Evolutionary conservation across 164 flowering plant species (phyloP).

Genomic region (Tetrastigma voinierianum): DNA sequence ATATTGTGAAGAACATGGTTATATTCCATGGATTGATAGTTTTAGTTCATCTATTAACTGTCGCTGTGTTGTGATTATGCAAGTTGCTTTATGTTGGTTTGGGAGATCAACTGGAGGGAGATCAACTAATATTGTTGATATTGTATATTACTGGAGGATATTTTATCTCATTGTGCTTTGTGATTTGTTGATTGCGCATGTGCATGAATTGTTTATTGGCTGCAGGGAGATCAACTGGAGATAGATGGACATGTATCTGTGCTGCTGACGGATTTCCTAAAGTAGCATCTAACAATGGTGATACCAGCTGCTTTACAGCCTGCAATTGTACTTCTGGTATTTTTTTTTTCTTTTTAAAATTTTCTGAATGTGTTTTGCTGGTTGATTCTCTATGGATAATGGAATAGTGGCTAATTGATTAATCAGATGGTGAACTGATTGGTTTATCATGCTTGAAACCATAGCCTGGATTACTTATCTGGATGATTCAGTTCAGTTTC

Average conservation of each 20-base stretch:
- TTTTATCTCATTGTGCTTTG: not conserved
- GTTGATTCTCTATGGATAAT: not conserved
- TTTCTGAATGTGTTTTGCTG: not conserved
- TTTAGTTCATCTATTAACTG: too few relatives aligned
- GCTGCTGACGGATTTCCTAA: conserved; percentile 49
- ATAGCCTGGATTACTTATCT: not conserved
- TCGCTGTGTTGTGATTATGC: too few relatives aligned
- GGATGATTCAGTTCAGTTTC: not conserved
- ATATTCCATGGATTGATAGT: too few relatives aligned
- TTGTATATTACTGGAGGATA: not conserved
- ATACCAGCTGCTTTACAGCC: conserved; percentile 61
- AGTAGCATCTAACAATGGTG: conserved; percentile 30
- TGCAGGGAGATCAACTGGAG: conserved; percentile 37
- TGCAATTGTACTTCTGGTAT: conserved; percentile 91
- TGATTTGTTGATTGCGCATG: not conserved
- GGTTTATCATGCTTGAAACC: conserved; percentile 1
- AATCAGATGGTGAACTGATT: not conserved
- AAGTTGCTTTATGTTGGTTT: too few relatives aligned
- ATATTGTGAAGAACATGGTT: too few relatives aligned
- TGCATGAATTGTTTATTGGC: conserved; percentile 10
- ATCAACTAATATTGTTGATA: not conserved
- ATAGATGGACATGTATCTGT: conserved; percentile 74
- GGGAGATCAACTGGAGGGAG: too few relatives aligned
- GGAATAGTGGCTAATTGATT: not conserved
- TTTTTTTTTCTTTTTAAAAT: not conserved